Conservation (phyloP, 2,329 filamentous ascomycete genomes). For the Sphaerulina vaccinii region DNA sequence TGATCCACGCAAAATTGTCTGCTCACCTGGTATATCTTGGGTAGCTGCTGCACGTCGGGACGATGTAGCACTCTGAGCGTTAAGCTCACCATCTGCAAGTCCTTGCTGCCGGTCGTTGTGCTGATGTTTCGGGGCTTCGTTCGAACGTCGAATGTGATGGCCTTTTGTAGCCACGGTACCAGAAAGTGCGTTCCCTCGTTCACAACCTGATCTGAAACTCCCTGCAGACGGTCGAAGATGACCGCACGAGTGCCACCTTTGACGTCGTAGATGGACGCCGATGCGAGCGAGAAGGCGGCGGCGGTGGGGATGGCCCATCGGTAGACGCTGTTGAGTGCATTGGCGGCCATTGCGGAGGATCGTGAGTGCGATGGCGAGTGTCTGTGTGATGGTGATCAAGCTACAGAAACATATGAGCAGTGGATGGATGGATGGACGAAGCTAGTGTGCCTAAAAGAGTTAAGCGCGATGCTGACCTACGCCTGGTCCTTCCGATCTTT, state of each 20-base stretch:
- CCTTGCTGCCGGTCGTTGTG: slow-evolving; percentile 96
- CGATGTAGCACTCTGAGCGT: slow-evolving; percentile 93
- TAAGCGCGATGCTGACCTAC: not conserved
- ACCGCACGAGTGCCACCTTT: slow-evolving; percentile 91
- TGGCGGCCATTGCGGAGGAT: slow-evolving; percentile 36
- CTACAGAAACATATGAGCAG: too few relatives aligned
- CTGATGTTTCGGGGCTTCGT: slow-evolving; percentile 97
- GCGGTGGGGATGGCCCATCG: slow-evolving; percentile 71
- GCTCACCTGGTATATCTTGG: slow-evolving; percentile 95
- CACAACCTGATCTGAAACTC: slow-evolving; percentile 88
- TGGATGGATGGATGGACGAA: not conserved
- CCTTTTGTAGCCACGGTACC: slow-evolving; percentile 90
- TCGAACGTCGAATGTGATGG: slow-evolving; percentile 93
- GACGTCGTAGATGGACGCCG: slow-evolving; percentile 92
- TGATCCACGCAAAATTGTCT: not conserved
- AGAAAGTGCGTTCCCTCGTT: slow-evolving; percentile 98
- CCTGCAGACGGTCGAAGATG: slow-evolving; percentile 91
- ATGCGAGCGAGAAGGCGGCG: slow-evolving; percentile 64
- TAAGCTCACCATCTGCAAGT: slow-evolving; percentile 99
- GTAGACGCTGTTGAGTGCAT: slow-evolving; percentile 62
- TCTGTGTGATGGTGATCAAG: slow-evolving; percentile 3
- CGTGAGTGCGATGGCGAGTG: slow-evolving; percentile 6
- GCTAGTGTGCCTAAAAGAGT: not conserved
- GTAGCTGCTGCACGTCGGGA: slow-evolving; percentile 86
- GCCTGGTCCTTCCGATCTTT: not conserved